Evolutionary conservation across 2,329 filamentous ascomycete genomes (phyloP).

Genomic region (Fusarium buharicum): DNA sequence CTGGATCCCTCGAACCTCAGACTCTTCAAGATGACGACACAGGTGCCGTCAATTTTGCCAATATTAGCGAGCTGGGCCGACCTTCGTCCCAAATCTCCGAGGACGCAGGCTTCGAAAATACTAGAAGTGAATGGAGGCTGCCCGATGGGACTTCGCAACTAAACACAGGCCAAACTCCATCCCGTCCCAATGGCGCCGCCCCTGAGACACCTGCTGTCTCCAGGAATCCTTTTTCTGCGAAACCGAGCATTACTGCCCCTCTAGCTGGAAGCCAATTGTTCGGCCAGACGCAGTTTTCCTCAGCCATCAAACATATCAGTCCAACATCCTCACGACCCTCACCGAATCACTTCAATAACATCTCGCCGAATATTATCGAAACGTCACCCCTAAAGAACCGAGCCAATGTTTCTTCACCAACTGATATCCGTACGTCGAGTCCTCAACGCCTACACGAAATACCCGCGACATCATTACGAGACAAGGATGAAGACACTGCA

Average conservation of each 20-base stretch:
- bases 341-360: slow-evolving; percentile 59
- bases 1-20: slow-evolving; percentile 46
- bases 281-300: slow-evolving; percentile 64
- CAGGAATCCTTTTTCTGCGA: slow-evolving; percentile 60
- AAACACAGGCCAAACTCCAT: slow-evolving; percentile 50
- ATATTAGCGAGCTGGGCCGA: slow-evolving; percentile 50
- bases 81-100: slow-evolving; percentile 57
- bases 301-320: slow-evolving; percentile 60
- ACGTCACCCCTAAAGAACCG: slow-evolving; percentile 63
- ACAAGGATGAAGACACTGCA: slow-evolving; percentile 24
- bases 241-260: slow-evolving; percentile 49
- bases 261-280: slow-evolving; percentile 63
- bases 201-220: slow-evolving; percentile 63
- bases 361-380: slow-evolving; percentile 58
- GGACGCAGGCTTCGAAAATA: slow-evolving; percentile 54
- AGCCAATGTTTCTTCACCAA: slow-evolving; percentile 59
- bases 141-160: slow-evolving; percentile 50
- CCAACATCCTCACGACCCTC: slow-evolving; percentile 69
- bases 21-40: slow-evolving; percentile 61
- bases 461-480: slow-evolving; percentile 43
- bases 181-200: slow-evolving; percentile 41
- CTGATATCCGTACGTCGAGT: slow-evolving; percentile 55
- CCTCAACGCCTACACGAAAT: slow-evolving; percentile 51
- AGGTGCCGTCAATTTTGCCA: slow-evolving; percentile 60
- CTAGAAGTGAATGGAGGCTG: slow-evolving; percentile 53